Evolutionary conservation across 2,329 filamentous ascomycete species (phyloP), one percentile per base, ranked within the genome.

Genomic region (Zasmidium citrigriseum): DNA sequence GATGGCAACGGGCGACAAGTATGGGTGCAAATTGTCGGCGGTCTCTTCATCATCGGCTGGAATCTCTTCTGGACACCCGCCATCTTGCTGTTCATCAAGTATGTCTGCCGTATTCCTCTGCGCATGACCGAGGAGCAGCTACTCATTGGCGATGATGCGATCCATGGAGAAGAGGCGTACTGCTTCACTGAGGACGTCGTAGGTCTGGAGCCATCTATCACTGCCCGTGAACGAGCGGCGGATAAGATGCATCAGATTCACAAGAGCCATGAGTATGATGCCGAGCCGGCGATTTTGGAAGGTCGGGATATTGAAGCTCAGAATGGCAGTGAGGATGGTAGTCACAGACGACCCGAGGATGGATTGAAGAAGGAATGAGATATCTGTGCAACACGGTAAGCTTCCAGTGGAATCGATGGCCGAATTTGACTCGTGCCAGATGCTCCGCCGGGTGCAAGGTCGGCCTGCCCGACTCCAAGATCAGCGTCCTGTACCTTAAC

Each of bases 11-110:
- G 79, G 4, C 74, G 70, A 27, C 80, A 82, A 68, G 73, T 83
- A 21, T 79, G 79, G 71, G 67, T 79, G 29, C 79, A 82, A 63
- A 76, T 82, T 60, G 80, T 79, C 9, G 78, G 80, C 14, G 79
- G 76, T 7, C 68, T 77, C 9, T 81, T 81, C 68, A 71, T 82
- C 58, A 78, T 82, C 55, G 80, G 78, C 16, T 80, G 77, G 76
- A 81, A 82, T 59, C 64, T 80, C 16, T 76, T 82, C 53, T 81
- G 79, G 79, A 82, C 80, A 3, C 75, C 74, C 20, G 65, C 80
- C 29, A 81, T 82, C 58, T 69, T 80, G 70, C 62, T 76, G 1
- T 82, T 82, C 67, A 82, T 82, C 72, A 80, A 80, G 65, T 78
- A 80, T 62, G 78, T 81, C 45, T 68, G 76, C 46, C 74, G 80